Conservation (phyloP, 306 rosid species). For the Quercus parvula region DNA sequence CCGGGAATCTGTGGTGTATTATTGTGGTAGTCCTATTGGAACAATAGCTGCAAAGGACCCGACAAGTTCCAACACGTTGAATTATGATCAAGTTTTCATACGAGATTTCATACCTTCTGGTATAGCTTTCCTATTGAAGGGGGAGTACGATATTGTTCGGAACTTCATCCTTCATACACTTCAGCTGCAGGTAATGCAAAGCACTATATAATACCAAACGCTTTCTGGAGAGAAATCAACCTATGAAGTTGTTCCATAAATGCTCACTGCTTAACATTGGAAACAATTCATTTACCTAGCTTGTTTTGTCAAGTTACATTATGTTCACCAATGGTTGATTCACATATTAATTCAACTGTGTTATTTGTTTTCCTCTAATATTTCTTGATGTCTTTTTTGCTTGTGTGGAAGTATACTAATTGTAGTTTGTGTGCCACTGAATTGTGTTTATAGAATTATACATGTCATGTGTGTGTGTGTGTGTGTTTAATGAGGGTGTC, state of each 20-base stretch:
- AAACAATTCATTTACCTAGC: constrained; percentile 1
- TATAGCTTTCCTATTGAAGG: constrained; percentile 82
- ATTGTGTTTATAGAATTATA: background rate
- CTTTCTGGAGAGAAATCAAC: no score
- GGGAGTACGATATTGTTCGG: constrained; percentile 84
- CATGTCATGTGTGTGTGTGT: background rate
- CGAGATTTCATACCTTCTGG: constrained; percentile 94
- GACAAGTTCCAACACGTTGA: constrained; percentile 57
- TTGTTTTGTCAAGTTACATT: background rate
- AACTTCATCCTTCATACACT: constrained; percentile 80
- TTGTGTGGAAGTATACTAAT: constrained; percentile 4
- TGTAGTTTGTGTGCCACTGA: background rate
- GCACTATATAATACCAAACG: no score
- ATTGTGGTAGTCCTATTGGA: constrained; percentile 79
- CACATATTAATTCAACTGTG: background rate
- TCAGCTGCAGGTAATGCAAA: constrained; percentile 73
- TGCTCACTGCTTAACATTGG: constrained; percentile 1
- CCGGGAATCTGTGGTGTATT: constrained; percentile 65
- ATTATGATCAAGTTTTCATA: constrained; percentile 87
- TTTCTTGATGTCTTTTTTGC: constrained; percentile 7
- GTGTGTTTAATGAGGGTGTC: no score
- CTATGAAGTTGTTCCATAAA: background rate
- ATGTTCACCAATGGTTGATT: background rate
- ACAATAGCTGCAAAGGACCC: constrained; percentile 86
- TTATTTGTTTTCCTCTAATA: background rate